Conservation (phyloP, 2,329 filamentous ascomycete species). For the Ceratocystis eucalypticola region DNA sequence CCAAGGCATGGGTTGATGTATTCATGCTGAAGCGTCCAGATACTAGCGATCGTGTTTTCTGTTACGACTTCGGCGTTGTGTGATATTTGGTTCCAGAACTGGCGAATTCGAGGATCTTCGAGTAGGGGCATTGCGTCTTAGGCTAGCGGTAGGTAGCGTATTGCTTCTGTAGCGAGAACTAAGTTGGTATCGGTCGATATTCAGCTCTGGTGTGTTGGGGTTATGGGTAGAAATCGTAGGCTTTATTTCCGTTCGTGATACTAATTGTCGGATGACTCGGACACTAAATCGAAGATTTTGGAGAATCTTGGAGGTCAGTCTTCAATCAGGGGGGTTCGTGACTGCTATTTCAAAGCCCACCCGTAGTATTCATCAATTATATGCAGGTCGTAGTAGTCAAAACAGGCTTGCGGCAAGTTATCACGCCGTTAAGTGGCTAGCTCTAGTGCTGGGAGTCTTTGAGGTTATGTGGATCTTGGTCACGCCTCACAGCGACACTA, state of each 20-base stretch:
- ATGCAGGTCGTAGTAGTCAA: not conserved
- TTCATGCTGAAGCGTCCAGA: slow-evolving; percentile 77
- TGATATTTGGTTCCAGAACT: slow-evolving; percentile 84
- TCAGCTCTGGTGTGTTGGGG: no score
- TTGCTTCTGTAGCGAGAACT: not conserved
- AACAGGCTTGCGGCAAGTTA: not conserved
- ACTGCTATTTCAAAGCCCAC: not conserved
- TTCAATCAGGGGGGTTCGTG: not conserved
- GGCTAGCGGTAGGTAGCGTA: not conserved
- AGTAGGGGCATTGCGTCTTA: slow-evolving; percentile 42
- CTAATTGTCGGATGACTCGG: not conserved
- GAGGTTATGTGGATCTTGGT: not conserved
- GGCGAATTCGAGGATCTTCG: slow-evolving; percentile 76
- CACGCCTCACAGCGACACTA: not conserved
- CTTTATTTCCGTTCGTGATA: not conserved
- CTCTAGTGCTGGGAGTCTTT: not conserved
- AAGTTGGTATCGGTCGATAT: no score
- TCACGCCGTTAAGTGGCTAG: not conserved
- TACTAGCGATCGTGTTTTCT: slow-evolving; percentile 76
- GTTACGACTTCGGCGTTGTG: slow-evolving; percentile 84
- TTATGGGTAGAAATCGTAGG: no score
- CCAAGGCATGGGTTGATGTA: slow-evolving; percentile 74
- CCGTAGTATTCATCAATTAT: not conserved
- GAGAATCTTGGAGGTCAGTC: not conserved
- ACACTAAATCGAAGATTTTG: not conserved